Conservation (phyloP, 345 rosid species). For the Bruguiera parviflora region DNA sequence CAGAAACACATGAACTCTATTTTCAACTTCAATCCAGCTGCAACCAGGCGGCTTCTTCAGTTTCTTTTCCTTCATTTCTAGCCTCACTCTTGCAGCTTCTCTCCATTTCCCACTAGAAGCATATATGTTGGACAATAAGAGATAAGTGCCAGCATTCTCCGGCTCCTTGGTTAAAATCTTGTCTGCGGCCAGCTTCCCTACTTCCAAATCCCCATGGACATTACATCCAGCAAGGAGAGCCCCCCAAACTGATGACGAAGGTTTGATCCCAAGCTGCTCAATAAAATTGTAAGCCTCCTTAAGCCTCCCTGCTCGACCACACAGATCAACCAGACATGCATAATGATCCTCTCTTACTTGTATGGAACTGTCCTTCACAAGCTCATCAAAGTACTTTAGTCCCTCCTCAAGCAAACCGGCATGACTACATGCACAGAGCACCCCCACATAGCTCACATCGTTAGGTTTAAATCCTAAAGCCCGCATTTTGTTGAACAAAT, state of each 20-base stretch:
- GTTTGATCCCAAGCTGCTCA: constrained; percentile 23
- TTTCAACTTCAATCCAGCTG: constrained; percentile 62
- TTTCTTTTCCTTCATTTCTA: constrained; percentile 55
- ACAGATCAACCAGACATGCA: constrained; percentile 67
- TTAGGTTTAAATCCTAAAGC: constrained; percentile 45
- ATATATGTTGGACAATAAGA: constrained; percentile 56
- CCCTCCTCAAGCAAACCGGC: constrained; percentile 72
- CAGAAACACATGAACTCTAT: constrained; percentile 43
- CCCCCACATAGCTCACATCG: constrained; percentile 57
- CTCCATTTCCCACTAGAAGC: constrained; percentile 48
- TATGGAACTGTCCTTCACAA: constrained; percentile 40
- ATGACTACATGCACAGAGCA: constrained; percentile 71
- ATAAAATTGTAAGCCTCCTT: constrained; percentile 49
- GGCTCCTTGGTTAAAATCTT: constrained; percentile 47
- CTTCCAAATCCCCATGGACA: constrained; percentile 39
- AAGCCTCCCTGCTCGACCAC: constrained; percentile 61
- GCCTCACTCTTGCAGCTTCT: constrained; percentile 51
- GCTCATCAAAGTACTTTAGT: constrained; percentile 46
- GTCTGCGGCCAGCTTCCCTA: constrained; percentile 52
- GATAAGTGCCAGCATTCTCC: constrained; percentile 49
- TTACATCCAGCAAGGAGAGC: constrained; percentile 69
- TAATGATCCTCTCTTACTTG: constrained; percentile 59
- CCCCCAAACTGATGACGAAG: constrained; percentile 51
- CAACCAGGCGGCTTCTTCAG: constrained; percentile 75
- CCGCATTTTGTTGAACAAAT: constrained; percentile 55